Evolutionary conservation across 129 eudicot genomes (phyloP).

Genomic region (Arctium lappa): DNA sequence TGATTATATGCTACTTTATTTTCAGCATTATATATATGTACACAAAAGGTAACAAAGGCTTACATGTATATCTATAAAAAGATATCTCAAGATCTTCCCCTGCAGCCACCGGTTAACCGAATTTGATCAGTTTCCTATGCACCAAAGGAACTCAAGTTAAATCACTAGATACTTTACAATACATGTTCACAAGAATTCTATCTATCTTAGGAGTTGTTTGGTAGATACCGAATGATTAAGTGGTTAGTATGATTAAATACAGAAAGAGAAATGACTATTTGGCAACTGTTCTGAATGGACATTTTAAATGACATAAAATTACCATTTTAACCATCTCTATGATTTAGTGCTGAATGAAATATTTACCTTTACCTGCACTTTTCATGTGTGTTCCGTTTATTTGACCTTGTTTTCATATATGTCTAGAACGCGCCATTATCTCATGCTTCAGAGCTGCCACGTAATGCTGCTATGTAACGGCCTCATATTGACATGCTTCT

Average conservation of each 20-base stretch:
- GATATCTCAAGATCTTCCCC: background rate
- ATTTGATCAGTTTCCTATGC: background rate
- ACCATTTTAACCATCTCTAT: background rate
- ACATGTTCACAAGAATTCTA: background rate
- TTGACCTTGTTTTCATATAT: background rate
- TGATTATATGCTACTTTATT: background rate
- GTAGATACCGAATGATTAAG: background rate
- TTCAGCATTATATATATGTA: background rate
- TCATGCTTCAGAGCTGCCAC: background rate
- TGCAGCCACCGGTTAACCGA: background rate
- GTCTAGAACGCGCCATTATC: background rate
- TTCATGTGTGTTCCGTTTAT: background rate
- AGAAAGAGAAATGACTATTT: background rate
- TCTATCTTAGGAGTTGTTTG: no score
- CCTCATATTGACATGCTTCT: constrained; percentile 14
- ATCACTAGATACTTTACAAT: background rate
- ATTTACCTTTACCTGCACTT: background rate
- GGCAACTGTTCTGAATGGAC: background rate
- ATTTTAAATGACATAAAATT: background rate
- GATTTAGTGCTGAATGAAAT: background rate
- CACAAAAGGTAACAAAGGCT: constrained; percentile 2
- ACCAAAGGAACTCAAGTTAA: background rate
- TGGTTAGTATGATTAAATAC: background rate
- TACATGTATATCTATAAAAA: background rate
- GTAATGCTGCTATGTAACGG: constrained; percentile 15